Conservation (phyloP, 179 eudicot genomes). For the Vitellaria paradoxa region DNA sequence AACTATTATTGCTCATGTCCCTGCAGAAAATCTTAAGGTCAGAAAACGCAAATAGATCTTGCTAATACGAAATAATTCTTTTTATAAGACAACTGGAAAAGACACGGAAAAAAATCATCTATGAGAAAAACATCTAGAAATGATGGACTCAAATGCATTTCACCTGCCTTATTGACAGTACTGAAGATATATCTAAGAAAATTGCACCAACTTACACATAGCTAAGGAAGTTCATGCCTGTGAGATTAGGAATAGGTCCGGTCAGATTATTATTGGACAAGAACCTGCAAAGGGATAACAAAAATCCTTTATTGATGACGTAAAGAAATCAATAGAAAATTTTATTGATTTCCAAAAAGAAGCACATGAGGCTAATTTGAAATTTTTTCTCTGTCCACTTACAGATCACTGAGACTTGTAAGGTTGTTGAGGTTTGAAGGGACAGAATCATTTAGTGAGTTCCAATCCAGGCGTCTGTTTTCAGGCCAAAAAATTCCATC, state of each 20-base stretch:
- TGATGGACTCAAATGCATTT: background rate
- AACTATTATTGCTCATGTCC: slow-evolving; percentile 63
- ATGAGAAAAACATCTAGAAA: background rate
- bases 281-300: slow-evolving; percentile 27
- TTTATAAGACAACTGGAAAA: background rate
- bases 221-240: slow-evolving; percentile 36
- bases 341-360: background rate
- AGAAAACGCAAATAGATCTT: slow-evolving; percentile 4
- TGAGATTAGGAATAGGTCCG: slow-evolving; percentile 35
- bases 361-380: background rate
- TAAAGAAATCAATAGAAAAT: background rate
- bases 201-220: slow-evolving; percentile 35
- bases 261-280: slow-evolving; percentile 38
- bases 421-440: slow-evolving; percentile 61
- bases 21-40: slow-evolving; percentile 22
- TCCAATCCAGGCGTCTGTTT: slow-evolving; percentile 60
- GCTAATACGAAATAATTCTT: background rate
- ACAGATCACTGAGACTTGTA: slow-evolving; percentile 47
- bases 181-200: background rate
- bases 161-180: background rate
- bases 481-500: slow-evolving; percentile 13
- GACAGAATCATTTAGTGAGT: slow-evolving; percentile 43
- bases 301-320: background rate
- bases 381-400: slow-evolving; percentile 25
- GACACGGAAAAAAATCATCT: background rate